Conservation (phyloP, 352 stramenopile genomes). For the Pythium diclinum region DNA sequence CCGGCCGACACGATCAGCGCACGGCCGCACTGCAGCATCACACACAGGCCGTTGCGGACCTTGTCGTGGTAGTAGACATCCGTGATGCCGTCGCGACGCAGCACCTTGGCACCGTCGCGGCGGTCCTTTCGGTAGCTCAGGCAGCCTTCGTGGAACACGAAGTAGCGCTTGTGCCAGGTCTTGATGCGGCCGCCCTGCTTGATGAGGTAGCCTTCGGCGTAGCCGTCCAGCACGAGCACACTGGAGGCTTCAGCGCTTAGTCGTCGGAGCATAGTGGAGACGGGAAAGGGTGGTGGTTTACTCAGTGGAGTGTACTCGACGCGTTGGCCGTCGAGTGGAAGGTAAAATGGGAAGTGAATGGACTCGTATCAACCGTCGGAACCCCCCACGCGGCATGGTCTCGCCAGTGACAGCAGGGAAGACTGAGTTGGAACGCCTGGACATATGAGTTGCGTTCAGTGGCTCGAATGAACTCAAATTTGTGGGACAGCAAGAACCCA, state of each 20-base stretch:
- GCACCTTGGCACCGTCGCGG: conserved; percentile 44
- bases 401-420: not conserved
- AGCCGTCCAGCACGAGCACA: conserved; percentile 56
- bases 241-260: conserved; percentile 10
- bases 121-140: conserved; percentile 63
- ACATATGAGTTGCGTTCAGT: conserved; percentile 1
- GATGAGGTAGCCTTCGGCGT: conserved; percentile 62
- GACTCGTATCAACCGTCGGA: not conserved
- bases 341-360: not conserved
- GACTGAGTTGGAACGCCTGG: not conserved
- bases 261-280: not conserved
- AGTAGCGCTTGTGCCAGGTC: conserved; percentile 78
- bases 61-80: conserved; percentile 52
- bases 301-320: conserved; percentile 2
- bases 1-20: conserved; percentile 45
- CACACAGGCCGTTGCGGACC: conserved; percentile 46
- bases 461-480: conserved; percentile 1
- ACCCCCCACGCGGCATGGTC: not conserved
- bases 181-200: conserved; percentile 71
- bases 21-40: conserved; percentile 47
- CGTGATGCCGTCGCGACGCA: conserved; percentile 45
- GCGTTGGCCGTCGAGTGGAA: not conserved
- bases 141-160: conserved; percentile 67
- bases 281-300: not conserved
- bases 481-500: not conserved